phyloP scores from a whole-genome alignment of 306 rosid genomes.

The Argentina anserina region DNA sequence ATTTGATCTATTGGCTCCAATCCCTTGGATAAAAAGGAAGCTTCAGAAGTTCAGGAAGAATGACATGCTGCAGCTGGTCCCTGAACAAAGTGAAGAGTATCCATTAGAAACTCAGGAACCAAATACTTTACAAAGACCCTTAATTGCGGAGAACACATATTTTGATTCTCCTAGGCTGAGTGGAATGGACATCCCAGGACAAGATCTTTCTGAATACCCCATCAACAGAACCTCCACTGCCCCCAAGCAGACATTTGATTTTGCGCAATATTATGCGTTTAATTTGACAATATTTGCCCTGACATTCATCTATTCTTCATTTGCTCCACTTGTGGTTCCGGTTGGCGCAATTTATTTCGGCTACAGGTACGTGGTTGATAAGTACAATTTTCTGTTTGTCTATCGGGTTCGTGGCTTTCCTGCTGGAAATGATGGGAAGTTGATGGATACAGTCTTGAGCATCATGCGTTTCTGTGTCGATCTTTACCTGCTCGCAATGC shows the following conservation, averaged over 20 bases:
- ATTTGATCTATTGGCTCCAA: slow-evolving; percentile 83
- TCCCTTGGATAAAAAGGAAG: slow-evolving; percentile 91
- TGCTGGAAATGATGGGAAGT: slow-evolving; percentile 91
- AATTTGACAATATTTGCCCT: slow-evolving; percentile 91
- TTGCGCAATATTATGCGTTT: slow-evolving; percentile 94
- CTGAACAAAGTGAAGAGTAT: slow-evolving; percentile 83
- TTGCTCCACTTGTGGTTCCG: slow-evolving; percentile 88
- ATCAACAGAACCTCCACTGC: slow-evolving; percentile 72
- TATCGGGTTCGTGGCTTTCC: slow-evolving; percentile 92
- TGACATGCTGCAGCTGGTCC: slow-evolving; percentile 95
- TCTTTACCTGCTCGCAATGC: slow-evolving; percentile 80
- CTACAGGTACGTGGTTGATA: slow-evolving; percentile 89
- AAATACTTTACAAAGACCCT: slow-evolving; percentile 65
- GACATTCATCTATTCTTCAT: slow-evolving; percentile 79
- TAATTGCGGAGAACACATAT: slow-evolving; percentile 43
- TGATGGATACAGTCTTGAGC: slow-evolving; percentile 80
- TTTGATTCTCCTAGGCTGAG: slow-evolving; percentile 46
- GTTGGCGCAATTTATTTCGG: slow-evolving; percentile 89
- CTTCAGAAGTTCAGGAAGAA: slow-evolving; percentile 74
- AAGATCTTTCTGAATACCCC: slow-evolving; percentile 75
- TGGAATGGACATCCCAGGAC: slow-evolving; percentile 52
- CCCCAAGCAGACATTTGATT: slow-evolving; percentile 88
- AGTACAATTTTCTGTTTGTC: slow-evolving; percentile 88
- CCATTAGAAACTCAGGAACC: slow-evolving; percentile 67
- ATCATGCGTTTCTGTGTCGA: slow-evolving; percentile 93